Evolutionary conservation across 148 eudicot species (phyloP), one percentile per base, ranked within the genome.

Genomic region (Simmondsia chinensis): DNA sequence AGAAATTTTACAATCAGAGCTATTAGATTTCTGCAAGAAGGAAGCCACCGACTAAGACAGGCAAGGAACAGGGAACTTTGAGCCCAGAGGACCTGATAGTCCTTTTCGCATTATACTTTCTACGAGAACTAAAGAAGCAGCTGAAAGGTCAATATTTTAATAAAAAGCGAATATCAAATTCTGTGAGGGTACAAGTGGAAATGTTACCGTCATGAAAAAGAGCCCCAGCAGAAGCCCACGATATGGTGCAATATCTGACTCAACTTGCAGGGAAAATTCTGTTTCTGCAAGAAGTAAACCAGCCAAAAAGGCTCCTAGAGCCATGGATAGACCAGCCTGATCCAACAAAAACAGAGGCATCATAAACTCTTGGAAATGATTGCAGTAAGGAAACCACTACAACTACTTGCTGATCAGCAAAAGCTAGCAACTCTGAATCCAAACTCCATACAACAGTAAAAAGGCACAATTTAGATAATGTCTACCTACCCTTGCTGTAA

Each of bases 261-360:
- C 99, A 46, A 91, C 99, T 63, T 91, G 99, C 63, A 91, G 64
- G 19, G 99, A 86, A 60, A 91, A 91, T 63, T 91, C 96, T 14
- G 89, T 91, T 74, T 91, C 99, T 31, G 99, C 99, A 47, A 91
- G 87, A 59, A 91, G 96, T 71, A 86, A 69, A 73, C 99, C 99
- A 59, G 99, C 99, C 64, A 91, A 71, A 73, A 91, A 91, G 40
- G 99, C 99, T 46, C 99, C 99, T 43, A 91, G 40, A 39, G 99
- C 95, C 99, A 91, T 91, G 49, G 99, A 91, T 52, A 91, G 87
- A 42, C 99, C 99, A 82, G 99, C 99, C 99, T 91, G 76, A 61
- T 59, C 45, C 38, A 21, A 8, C 7, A 49, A 48, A 28, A 64
- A 13, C 18, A 58, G 28, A 51, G 13, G 32, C 7, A 30, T 7